Evolutionary conservation across 2,329 filamentous ascomycete genomes (phyloP).

Genomic region (Magnaporthales sp.): DNA sequence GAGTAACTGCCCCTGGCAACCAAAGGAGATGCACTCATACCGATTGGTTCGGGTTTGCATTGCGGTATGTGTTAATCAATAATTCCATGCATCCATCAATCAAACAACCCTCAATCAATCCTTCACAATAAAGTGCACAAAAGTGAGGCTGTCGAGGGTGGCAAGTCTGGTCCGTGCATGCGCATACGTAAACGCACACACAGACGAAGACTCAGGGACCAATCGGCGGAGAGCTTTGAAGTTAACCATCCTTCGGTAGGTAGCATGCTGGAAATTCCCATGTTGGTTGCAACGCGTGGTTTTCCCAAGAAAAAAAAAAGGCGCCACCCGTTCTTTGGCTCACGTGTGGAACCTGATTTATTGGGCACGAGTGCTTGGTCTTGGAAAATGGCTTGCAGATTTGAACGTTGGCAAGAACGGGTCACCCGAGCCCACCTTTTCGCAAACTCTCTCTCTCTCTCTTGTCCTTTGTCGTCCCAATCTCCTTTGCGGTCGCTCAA

Average conservation of each 20-base stretch:
- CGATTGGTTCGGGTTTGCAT: background rate
- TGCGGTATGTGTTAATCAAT: background rate
- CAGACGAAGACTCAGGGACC: background rate
- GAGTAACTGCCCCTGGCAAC: background rate
- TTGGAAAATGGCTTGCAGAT: background rate
- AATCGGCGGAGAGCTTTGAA: background rate
- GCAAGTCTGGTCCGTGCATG: background rate
- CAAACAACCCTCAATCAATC: background rate
- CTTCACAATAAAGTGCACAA: background rate
- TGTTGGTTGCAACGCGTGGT: background rate
- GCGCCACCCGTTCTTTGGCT: background rate
- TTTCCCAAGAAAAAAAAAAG: background rate
- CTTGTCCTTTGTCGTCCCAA: background rate
- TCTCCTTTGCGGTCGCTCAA: background rate
- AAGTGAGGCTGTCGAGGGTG: background rate
- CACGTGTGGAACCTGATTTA: slow-evolving; percentile 1
- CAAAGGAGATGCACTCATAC: background rate
- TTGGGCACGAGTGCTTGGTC: background rate
- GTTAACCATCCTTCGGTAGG: background rate
- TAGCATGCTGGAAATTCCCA: background rate
- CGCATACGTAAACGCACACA: background rate
- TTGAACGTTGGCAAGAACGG: background rate
- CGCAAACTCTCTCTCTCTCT: background rate
- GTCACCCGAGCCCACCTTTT: background rate
- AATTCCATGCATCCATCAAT: background rate